Conservation (phyloP, 1,284 basidiomycete species). For the Tilletia caries region DNA sequence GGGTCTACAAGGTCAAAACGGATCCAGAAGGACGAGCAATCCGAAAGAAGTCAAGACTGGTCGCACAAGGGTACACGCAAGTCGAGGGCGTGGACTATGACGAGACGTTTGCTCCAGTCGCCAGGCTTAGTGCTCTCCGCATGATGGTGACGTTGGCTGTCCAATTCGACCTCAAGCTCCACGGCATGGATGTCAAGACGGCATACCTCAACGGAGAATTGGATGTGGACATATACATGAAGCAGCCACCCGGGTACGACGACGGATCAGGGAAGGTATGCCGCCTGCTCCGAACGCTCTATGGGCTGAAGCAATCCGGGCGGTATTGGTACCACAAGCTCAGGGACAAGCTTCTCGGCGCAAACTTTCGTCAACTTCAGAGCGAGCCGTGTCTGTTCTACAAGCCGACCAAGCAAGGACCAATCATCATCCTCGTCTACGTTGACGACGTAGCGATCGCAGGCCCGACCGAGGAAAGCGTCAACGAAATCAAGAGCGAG, state of each 20-base stretch:
- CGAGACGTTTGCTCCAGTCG: neutral
- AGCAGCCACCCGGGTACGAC: neutral
- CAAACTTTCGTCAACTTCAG: neutral
- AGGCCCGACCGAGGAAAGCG: neutral
- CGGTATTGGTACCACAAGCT: neutral
- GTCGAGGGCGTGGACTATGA: neutral
- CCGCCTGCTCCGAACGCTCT: neutral
- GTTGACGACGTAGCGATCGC: neutral
- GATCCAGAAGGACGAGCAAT: neutral
- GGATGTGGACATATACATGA: neutral
- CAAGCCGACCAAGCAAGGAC: neutral
- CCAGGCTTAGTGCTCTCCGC: neutral
- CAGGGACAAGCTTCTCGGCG: neutral
- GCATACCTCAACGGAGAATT: neutral
- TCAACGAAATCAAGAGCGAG: neutral
- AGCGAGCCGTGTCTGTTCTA: neutral
- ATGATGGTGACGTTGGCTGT: neutral
- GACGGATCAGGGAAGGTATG: neutral
- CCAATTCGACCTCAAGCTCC: neutral
- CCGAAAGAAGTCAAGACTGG: neutral
- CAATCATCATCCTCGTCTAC: neutral
- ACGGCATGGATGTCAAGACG: neutral
- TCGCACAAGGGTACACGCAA: neutral
- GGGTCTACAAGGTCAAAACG: neutral
- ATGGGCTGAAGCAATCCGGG: neutral